phyloP scores from a whole-genome alignment of 1,284 basidiomycete species.

The Leccinum fallax region DNA sequence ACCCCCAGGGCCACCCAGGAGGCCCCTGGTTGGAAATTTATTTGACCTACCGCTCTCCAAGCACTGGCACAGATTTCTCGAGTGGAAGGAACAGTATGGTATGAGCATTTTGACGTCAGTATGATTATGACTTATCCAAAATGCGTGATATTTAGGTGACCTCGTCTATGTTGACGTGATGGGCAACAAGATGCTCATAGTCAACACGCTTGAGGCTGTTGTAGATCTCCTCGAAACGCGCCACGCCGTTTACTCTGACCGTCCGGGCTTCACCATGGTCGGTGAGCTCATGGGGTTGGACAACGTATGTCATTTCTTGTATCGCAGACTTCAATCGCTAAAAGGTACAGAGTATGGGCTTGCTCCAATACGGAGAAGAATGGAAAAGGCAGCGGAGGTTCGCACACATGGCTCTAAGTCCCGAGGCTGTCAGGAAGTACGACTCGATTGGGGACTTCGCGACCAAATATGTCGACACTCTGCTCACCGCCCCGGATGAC shows the following conservation, averaged over 20 bases:
- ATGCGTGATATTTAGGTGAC: slow-evolving; percentile 22
- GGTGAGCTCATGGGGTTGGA: slow-evolving; percentile 40
- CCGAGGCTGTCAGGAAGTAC: slow-evolving; percentile 29
- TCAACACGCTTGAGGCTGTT: slow-evolving; percentile 37
- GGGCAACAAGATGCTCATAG: slow-evolving; percentile 33
- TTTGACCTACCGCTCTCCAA: slow-evolving; percentile 12
- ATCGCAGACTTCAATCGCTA: background rate
- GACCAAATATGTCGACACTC: slow-evolving; percentile 13
- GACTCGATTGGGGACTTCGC: slow-evolving; percentile 25
- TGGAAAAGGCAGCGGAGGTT: slow-evolving; percentile 31
- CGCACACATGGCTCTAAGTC: slow-evolving; percentile 26
- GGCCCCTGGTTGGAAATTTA: slow-evolving; percentile 9
- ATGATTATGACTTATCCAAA: background rate
- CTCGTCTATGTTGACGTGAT: slow-evolving; percentile 31
- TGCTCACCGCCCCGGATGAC: slow-evolving; percentile 23
- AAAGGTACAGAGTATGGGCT: slow-evolving; percentile 21
- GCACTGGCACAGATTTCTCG: slow-evolving; percentile 13
- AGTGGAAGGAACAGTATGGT: slow-evolving; percentile 18
- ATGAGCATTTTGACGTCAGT: background rate
- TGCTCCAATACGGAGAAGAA: slow-evolving; percentile 27
- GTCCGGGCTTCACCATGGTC: slow-evolving; percentile 38
- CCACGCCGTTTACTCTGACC: slow-evolving; percentile 37
- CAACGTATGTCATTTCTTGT: slow-evolving; percentile 20
- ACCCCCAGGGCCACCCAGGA: slow-evolving; percentile 14
- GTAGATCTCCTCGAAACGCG: slow-evolving; percentile 39